Evolutionary conservation across 768 basidiomycete species (phyloP).

Genomic region (Lactarius evosmus): DNA sequence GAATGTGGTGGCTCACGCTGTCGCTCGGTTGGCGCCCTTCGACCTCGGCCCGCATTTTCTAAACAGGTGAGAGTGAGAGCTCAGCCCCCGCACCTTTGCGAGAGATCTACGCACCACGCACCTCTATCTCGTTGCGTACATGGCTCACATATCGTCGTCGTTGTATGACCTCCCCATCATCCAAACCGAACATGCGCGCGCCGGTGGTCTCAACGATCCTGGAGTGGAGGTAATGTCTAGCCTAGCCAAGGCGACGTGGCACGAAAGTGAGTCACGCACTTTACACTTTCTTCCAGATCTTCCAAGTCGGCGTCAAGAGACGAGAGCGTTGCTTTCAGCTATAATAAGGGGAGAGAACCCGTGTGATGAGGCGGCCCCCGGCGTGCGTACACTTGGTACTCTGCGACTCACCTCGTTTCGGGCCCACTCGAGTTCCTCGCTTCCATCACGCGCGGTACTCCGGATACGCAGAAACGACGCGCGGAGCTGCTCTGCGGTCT

Average conservation of each 20-base stretch:
- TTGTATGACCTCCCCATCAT: slow-evolving; percentile 69
- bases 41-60: slow-evolving; percentile 75
- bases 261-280: slow-evolving; percentile 43
- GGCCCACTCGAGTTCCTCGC: slow-evolving; percentile 78
- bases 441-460: slow-evolving; percentile 66
- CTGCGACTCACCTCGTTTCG: slow-evolving; percentile 59
- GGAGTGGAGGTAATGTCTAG: slow-evolving; percentile 1
- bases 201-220: slow-evolving; percentile 88
- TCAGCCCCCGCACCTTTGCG: background rate
- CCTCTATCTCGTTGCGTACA: slow-evolving; percentile 76
- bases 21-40: slow-evolving; percentile 29
- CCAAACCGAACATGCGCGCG: slow-evolving; percentile 79
- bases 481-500: slow-evolving; percentile 64
- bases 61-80: slow-evolving; percentile 25
- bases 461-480: slow-evolving; percentile 77
- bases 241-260: background rate
- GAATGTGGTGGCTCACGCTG: slow-evolving; percentile 21
- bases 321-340: slow-evolving; percentile 72
- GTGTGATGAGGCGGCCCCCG: slow-evolving; percentile 2
- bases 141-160: slow-evolving; percentile 73
- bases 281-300: slow-evolving; percentile 92
- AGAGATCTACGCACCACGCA: slow-evolving; percentile 39
- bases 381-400: background rate
- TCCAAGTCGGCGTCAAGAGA: slow-evolving; percentile 84
- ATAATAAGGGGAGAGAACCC: slow-evolving; percentile 1